Evolutionary conservation across 1,284 basidiomycete genomes (phyloP).

Genomic region (Thelephora terrestris): DNA sequence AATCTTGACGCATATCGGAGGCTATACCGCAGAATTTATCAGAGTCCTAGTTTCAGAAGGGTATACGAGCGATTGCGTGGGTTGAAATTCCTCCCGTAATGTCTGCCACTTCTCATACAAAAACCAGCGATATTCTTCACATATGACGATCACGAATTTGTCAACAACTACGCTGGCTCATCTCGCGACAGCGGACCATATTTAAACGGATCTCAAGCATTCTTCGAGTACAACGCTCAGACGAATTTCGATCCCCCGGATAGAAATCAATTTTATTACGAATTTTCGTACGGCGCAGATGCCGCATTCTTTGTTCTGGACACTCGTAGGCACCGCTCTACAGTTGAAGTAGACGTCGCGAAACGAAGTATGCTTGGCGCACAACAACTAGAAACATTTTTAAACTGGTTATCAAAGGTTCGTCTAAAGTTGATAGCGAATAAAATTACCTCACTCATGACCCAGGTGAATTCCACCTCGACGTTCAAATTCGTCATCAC

Average conservation of each 20-base stretch:
- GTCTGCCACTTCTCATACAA: neutral
- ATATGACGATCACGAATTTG: constrained; percentile 65
- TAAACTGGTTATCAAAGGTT: constrained; percentile 57
- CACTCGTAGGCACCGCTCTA: constrained; percentile 57
- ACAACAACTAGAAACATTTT: constrained; percentile 51
- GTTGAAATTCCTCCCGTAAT: constrained; percentile 18
- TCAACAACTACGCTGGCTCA: constrained; percentile 55
- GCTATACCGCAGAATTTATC: constrained; percentile 57
- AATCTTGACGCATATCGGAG: constrained; percentile 46
- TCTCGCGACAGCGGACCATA: constrained; percentile 46
- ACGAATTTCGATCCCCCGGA: constrained; percentile 49
- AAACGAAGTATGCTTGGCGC: constrained; percentile 66
- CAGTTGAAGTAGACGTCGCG: constrained; percentile 30
- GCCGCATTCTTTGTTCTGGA: constrained; percentile 73
- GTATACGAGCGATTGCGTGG: constrained; percentile 57
- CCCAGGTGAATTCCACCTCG: constrained; percentile 61
- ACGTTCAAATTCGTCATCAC: constrained; percentile 78
- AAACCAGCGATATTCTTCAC: constrained; percentile 49
- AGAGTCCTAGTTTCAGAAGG: constrained; percentile 52
- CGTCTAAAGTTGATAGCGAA: constrained; percentile 6
- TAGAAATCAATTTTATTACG: constrained; percentile 48
- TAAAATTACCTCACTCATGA: no score
- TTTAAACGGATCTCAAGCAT: constrained; percentile 52
- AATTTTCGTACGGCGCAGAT: constrained; percentile 56
- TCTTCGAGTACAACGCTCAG: constrained; percentile 54